Evolutionary conservation across 139 green algal genomes (phyloP).

Genomic region (Mychonastes homosphaera): DNA sequence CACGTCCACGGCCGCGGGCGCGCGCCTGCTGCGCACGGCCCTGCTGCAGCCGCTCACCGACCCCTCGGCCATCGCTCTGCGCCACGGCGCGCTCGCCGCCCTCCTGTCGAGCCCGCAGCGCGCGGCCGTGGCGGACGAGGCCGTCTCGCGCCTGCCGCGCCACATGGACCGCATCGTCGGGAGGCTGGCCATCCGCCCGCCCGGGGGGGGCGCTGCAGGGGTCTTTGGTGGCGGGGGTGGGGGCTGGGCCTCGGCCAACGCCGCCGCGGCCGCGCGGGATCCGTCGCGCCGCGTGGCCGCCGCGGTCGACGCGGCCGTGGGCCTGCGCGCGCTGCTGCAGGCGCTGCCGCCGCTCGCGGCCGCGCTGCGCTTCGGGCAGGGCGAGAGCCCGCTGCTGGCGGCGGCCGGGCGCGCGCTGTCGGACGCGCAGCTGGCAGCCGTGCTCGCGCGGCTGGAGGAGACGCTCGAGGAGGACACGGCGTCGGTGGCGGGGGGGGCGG

Average conservation of each 20-base stretch:
- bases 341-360: constrained; percentile 7
- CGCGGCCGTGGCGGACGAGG: not conserved
- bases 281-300: no score
- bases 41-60: constrained; percentile 80
- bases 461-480: no score
- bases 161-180: constrained; percentile 2
- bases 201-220: no score
- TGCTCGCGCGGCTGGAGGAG: not conserved
- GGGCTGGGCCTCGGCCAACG: no score
- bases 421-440: no score
- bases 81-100: constrained; percentile 8
- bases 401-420: no score
- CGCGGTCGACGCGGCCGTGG: no score
- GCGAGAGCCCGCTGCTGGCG: no score
- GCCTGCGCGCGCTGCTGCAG: constrained; percentile 8
- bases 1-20: constrained; percentile 40
- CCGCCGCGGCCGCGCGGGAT: no score
- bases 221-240: no score
- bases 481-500: no score
- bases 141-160: not conserved
- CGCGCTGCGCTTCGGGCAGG: no score
- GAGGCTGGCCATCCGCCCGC: not conserved
- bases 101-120: not conserved
- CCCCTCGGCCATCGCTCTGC: constrained; percentile 50
- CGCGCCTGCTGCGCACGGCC: constrained; percentile 60